Percentiles rank a stretch among this genome's conserved stretches.
Conservation (phyloP, 116 monocot genomes). For the Trichopus zeylanicus region DNA sequence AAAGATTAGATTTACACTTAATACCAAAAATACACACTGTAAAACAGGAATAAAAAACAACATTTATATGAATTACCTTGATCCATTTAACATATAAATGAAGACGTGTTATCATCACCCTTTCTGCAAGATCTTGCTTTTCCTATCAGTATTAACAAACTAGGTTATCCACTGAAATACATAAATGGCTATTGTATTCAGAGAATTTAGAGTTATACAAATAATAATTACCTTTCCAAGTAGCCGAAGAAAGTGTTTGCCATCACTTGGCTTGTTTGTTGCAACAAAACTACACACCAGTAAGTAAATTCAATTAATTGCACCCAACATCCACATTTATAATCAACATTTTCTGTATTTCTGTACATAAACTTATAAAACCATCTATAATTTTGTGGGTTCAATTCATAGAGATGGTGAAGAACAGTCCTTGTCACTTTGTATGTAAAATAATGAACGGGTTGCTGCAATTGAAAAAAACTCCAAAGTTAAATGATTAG, state of each 20-base stretch:
- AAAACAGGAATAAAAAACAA: too few species aligned
- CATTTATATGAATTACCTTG: not conserved
- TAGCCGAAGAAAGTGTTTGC: constrained; percentile 56
- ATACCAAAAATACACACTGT: too few species aligned
- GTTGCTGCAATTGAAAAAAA: constrained; percentile 43
- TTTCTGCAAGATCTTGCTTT: too few species aligned
- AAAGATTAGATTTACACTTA: not conserved
- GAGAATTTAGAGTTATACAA: too few species aligned
- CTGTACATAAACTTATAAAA: constrained; percentile 94
- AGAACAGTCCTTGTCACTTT: constrained; percentile 86
- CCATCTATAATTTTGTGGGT: constrained; percentile 90
- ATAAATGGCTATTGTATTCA: too few species aligned
- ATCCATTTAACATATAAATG: too few species aligned
- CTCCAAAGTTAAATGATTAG: not conserved
- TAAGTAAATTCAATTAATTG: not conserved
- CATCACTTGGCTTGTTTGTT: constrained; percentile 48
- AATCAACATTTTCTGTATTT: constrained; percentile 12
- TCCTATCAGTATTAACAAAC: too few species aligned
- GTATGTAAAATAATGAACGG: constrained; percentile 80
- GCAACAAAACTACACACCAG: constrained; percentile 50
- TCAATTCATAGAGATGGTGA: constrained; percentile 96
- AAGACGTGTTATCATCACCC: too few species aligned
- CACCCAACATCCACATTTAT: not conserved
- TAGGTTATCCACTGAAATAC: too few species aligned
- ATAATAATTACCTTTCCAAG: constrained; percentile 79